Base-by-base conservation (phyloP, 2,329 filamentous ascomycete genomes). In the Hymenoscyphus occultus region DNA sequence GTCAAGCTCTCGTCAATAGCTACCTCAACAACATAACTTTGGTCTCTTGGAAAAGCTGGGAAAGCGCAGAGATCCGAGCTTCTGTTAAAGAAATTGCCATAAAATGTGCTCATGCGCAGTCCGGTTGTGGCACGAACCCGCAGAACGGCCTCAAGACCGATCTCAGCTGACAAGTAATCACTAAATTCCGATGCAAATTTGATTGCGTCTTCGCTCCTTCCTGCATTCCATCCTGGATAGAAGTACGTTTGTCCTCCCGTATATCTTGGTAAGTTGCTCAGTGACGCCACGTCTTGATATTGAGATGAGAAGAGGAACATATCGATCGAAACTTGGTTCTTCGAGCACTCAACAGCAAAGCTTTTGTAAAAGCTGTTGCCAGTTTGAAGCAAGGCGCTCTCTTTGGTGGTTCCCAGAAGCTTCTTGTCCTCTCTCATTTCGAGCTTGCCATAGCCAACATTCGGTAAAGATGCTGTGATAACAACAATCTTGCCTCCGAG, bases 81-180 rank as follows among this genome's bases (percentile, higher is more conserved):
- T 72, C 95, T 87, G 82, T 98, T 99, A 84, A 99, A 99, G 80
- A 99, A 99, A 81, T 99, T 99, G 71, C 95, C 95, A 78, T 98
- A 99, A 80, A 99, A 99, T 1, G 94, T 93, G 80, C 89, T 97
- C 91, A 98, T 98, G 62, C 95, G 88, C 65, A 99, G 81, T 61
- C 95, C 95, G 31, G 93, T 98, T 1, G 93, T 97, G 19, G 95
- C 95, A 70, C 95, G 90, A 48, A 99, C 95, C 76, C 95, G 90
- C 64, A 99, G 88, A 45, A 99, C 95, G 56, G 95, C 95, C 79
- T 99, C 95, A 42, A 99, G 81, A 0, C 94, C 95, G 75, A 99
- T 97, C 78, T 99, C 95, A 0, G 93, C 89, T 10, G 93, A 97
- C n/a, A 99, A 82, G 75, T 95, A 97, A 75, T 98, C 94, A 74